phyloP scores from a whole-genome alignment of 371 early-diverging fungal genomes.

The Mortierella sp. region DNA sequence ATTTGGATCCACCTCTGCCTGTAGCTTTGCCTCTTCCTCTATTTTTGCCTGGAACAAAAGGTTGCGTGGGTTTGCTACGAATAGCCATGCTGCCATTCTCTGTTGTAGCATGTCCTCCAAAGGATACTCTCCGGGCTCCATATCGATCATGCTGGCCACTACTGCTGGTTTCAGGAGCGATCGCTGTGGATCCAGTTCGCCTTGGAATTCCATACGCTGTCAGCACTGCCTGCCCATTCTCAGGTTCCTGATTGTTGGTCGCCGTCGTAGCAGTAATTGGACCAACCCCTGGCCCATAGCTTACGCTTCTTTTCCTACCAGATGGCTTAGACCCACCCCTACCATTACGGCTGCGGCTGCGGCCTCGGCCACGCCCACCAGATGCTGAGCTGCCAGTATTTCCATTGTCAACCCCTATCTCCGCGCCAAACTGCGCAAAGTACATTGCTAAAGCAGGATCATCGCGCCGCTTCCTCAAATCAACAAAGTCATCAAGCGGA shows the following conservation, averaged over 20 bases:
- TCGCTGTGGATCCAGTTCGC: background rate
- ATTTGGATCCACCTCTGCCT: constrained; percentile 1
- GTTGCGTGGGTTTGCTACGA: constrained; percentile 43
- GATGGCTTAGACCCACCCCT: background rate
- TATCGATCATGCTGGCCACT: background rate
- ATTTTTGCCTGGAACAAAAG: constrained; percentile 6
- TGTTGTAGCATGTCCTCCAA: constrained; percentile 30
- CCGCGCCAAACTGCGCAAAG: constrained; percentile 36
- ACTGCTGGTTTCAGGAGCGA: too few species aligned
- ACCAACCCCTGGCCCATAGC: constrained; percentile 33
- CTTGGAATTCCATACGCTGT: constrained; percentile 11
- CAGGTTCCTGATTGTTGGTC: background rate
- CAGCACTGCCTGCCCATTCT: constrained; percentile 2
- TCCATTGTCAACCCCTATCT: background rate
- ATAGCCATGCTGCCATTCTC: constrained; percentile 49
- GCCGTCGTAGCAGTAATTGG: constrained; percentile 7
- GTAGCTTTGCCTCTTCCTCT: constrained; percentile 15
- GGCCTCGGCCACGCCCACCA: constrained; percentile 16
- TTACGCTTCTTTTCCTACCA: constrained; percentile 4
- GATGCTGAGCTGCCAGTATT: background rate
- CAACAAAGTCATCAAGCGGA: constrained; percentile 40
- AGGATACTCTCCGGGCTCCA: constrained; percentile 10
- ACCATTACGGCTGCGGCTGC: constrained; percentile 19
- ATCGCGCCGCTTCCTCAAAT: constrained; percentile 30
- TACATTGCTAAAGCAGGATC: constrained; percentile 41